Conservation (phyloP, 306 rosid species). For the Clitoria ternatea region DNA sequence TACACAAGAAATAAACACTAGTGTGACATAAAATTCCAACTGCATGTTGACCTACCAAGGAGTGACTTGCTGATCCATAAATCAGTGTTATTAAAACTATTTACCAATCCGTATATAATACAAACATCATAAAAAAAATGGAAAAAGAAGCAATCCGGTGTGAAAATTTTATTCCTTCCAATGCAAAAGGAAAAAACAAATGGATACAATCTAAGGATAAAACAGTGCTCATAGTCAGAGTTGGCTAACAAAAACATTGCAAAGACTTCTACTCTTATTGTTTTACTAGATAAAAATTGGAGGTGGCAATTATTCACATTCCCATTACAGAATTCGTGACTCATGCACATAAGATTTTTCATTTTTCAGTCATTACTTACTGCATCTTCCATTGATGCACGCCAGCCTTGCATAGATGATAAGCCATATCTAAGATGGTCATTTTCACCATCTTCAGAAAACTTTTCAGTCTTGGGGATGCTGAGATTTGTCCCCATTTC, state of each 20-base stretch:
- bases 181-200: neutral
- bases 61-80: neutral
- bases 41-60: neutral
- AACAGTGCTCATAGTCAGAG: too few species aligned
- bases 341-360: too few species aligned
- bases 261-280: neutral
- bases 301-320: too few species aligned
- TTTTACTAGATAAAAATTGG: too few species aligned
- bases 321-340: too few species aligned
- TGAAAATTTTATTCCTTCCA: neutral
- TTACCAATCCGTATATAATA: neutral
- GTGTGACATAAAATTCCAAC: neutral
- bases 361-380: conserved; percentile 44
- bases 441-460: conserved; percentile 80
- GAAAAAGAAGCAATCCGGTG: neutral
- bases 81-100: neutral
- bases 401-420: conserved; percentile 99
- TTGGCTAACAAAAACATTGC: neutral
- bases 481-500: conserved; percentile 85
- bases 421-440: conserved; percentile 66
- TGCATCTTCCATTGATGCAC: conserved; percentile 96
- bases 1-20: neutral
- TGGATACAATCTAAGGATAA: neutral
- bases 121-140: neutral
- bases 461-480: conserved; percentile 84